Conservation (phyloP, 2,329 filamentous ascomycete genomes). For the Exophiala xenobiotica region DNA sequence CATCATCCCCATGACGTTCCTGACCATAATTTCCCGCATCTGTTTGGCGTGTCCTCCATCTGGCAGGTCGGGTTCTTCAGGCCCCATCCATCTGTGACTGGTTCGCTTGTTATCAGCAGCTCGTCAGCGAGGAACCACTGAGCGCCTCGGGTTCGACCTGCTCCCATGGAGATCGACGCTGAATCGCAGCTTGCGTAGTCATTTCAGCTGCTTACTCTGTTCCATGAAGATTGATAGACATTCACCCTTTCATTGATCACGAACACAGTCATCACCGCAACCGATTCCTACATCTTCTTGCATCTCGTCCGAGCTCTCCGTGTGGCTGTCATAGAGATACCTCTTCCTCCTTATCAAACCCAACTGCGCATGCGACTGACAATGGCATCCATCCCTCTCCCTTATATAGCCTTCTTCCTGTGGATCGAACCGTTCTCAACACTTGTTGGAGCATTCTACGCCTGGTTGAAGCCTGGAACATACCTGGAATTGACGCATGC, state of each 20-base stretch:
- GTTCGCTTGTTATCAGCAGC: conserved; percentile 1
- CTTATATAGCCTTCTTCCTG: conserved; percentile 73
- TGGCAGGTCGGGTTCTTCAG: not conserved
- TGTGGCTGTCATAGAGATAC: too few relatives aligned
- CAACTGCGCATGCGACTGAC: conserved; percentile 13
- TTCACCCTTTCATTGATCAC: not conserved
- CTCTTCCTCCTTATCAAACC: not conserved
- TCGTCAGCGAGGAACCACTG: not conserved
- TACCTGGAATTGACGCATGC: conserved; percentile 67
- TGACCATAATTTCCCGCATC: not conserved
- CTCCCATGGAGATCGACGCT: conserved; percentile 2
- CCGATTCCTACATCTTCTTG: too few relatives aligned
- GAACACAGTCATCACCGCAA: too few relatives aligned
- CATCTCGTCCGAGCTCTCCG: too few relatives aligned
- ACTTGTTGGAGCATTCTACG: conserved; percentile 54
- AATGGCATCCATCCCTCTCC: conserved; percentile 54
- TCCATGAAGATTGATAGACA: not conserved
- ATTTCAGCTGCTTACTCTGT: not conserved
- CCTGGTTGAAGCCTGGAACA: conserved; percentile 48
- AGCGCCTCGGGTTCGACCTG: too few relatives aligned
- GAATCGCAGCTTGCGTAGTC: not conserved
- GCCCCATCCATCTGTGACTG: not conserved
- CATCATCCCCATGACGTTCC: conserved; percentile 1
- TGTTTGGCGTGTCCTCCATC: not conserved
- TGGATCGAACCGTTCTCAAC: conserved; percentile 64